Base-by-base conservation (phyloP, 208 protist genomes). In the Trypanosoma melophagium region DNA sequence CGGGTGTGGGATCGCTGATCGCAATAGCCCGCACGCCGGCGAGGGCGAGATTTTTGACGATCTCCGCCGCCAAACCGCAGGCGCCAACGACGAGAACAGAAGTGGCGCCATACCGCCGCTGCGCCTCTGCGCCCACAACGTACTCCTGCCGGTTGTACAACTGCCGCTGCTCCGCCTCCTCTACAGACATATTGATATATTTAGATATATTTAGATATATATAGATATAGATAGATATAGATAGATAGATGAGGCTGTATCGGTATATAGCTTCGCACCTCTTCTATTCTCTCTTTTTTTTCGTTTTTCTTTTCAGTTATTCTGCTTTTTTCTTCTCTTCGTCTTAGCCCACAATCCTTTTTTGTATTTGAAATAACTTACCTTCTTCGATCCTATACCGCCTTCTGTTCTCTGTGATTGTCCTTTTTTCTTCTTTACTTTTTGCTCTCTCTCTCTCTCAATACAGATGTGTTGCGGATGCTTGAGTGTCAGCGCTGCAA, bases 61-160 rank as follows among this genome's bases (percentile, higher is more conserved):
- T 82, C 77, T 98, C 93, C 19, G 92, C 83, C 3, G 79, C 90
- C 1, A 93, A 78, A 19, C 95, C 95, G 47, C 41, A 70, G 31
- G 86, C 72, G 14, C 95, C 95, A 45, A 94, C 82, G 31, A 98
- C 82, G 47, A 98, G 79, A 7, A 98, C 89, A 54, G 81, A 66
- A 0, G 89, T 91, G n/a, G 50, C 60, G 58, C 84, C 80, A 71
- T 97, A 93, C 74, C 89, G 93, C 13, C 79, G 77, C 75, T 96
- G 89, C 53, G 94, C 85, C 64, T 98, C 94, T 17, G 81, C 76
- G 14, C 94, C 94, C 0, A 98, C 82, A 22, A 92, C 91, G 61
- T 97, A 98, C 74, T 94, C 83, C 75, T 98, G 94, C 44, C 94
- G 87, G 79, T 83, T 96, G 79, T 97, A 97, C 60, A 97, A 74